Base-by-base conservation (phyloP, 768 basidiomycete genomes). In the Kwoniella mangroviensis region DNA sequence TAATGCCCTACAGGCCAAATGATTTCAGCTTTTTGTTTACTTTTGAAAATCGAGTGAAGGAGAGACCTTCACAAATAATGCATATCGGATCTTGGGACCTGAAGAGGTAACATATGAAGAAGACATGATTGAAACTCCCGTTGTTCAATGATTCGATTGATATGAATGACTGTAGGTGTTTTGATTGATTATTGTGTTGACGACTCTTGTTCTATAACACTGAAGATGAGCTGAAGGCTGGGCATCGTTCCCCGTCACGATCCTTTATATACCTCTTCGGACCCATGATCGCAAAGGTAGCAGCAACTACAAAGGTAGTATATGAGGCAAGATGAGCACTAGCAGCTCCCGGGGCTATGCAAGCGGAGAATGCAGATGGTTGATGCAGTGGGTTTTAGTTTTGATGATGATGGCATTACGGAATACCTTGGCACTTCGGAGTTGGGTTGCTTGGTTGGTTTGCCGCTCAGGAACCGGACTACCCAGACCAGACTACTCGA, bases 381-480 rank as follows among this genome's bases (percentile, higher is more conserved):
- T 34, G 34, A 24, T 57, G 21, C 26, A 34, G 21, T 17, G 56
- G 40, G 40, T 26, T 34, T 26, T 40, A 17, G 21, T 19, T 55
- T 55, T 17, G 45, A n/a, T 55, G 11, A 12, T 55, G 53, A 26
- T 55, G 53, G 58, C 19, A 60, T 17, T 41, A 60, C 34, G 19
- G 41, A 19, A 17, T 26, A 42, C 11, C 58, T 60, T 60, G 58
- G 58, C 58, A 60, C 17, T 60, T 60, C 58, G 58, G 58, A 60
- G 58, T 34, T 45, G 17, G 34, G n/a, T 54, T 12, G 24, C 24
- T 24, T 54, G 24, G 41, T 11, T 60, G 15, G 26, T 58, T 60
- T 41, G 41, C 58, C 58, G 58, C 58, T 60, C 34, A 60, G 58
- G 58, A 60, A 60, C 41, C 58, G 58, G 58, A 60, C 58, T 60